Evolutionary conservation across 768 basidiomycete genomes (phyloP), one percentile per base, ranked within the genome.

Genomic region (Tubosaeta brunneosetosa): DNA sequence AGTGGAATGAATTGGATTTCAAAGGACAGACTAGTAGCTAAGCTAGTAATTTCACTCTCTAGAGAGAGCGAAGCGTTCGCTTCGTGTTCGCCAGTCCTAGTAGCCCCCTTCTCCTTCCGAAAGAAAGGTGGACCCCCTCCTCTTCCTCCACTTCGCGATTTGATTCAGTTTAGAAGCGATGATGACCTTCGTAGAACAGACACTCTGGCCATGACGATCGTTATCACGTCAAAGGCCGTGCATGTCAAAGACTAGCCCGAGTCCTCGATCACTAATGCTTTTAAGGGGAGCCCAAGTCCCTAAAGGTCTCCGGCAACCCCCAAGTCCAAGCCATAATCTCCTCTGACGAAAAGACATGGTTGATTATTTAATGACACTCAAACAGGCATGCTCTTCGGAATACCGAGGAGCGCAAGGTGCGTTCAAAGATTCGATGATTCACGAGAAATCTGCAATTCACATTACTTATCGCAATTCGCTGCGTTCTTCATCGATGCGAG

Each of bases 371-470:
- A 77, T 77, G 81, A 84, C 83, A 82, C 84, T 84, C 82, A 82
- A 83, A 84, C 84, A 78, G 80, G 78, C 80, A 79, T 84, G 77
- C 84, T 76, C 79, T 74, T 77, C 77, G 76, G 82, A 85, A 82
- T 83, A 80, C 83, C 81, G 80, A 77, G 74, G 78, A 77, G 84
- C 75, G 80, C 83, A 85, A 84, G 81, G 73, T 85, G 84, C 81
- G 78, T 85, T 85, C 82, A 84, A 85, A 84, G 81, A 84, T 82
- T 85, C 80, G 80, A 85, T 84, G 83, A 84, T 84, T 84, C 82
- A 84, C 58, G 53, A 55, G 42, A 59, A 57, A 59, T 59, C 58
- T 59, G 58, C 82, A 84, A 84, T 83, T 85, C 84, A 85, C 82
- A 85, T 84, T 84, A 85, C 81, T 77, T 84, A 82, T 84, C 79